Evolutionary conservation across 306 rosid genomes (phyloP), one percentile per base, ranked within the genome.

Genomic region (Pterocarpus santalinus): DNA sequence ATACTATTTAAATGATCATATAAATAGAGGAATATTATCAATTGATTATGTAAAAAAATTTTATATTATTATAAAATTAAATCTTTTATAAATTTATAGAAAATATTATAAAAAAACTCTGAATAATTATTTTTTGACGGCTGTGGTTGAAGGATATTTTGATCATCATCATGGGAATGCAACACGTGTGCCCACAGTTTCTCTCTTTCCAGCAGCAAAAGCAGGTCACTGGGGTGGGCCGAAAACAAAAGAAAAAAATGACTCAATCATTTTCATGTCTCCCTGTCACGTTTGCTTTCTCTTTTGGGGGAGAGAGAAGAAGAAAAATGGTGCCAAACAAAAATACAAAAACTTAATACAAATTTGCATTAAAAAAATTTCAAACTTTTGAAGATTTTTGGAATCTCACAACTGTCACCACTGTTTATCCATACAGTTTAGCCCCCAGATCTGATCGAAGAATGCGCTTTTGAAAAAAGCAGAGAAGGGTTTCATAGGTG

Each of bases 371-470:
- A 51, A 82, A 39, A 83, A 39, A 55, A 4, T 47, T 78, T 74
- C 64, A 13, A 66, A 73, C 77, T 72, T 77, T 77, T 65, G 36
- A 58, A 81, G 69, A 69, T 65, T 32, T 70, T 77, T 34, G 80
- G 85, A 81, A 81, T 85, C 85, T 85, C 78, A 65, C 80, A 85
- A 79, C 85, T 80, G 86, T 79, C 86, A 65, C 69, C 80, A 63
- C 57, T 43, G 80, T 60, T 85, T 67, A 76, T 80, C 78, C 86
- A 60, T 77, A 61, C 16, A 8, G 41, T 28, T 38, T 11, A 15
- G 16, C 46, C 60, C 60, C 82, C 66, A 90, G 94, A 88, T 90
- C 91, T 86, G 86, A 84, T 84, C 81, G 67, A 74, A 16, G 62
- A 68, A 38, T 83, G 76, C 33, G 64, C 78, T 69, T 84, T 83